Evolutionary conservation across 805 yeast species (phyloP), one percentile per base, ranked within the genome.

Genomic region (Metschnikowia dekortorum): DNA sequence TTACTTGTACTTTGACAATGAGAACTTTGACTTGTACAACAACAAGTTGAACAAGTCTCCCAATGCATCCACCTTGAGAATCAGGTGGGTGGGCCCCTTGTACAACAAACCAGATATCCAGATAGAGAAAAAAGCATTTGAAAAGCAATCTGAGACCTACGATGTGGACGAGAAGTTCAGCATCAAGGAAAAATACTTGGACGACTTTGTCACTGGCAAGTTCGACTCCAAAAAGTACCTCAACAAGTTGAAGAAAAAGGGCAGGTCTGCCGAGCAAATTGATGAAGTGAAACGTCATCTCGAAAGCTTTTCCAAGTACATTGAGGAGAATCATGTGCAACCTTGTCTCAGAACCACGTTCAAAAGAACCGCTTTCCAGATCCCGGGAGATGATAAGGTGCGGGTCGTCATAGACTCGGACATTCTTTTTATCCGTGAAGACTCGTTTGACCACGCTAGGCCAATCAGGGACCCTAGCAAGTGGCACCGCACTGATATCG

Each of bases 401-500:
- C 83, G 98, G 65, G 84, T 94, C 53, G 84, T 88, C 40, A 88
- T 92, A 55, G 98, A 92, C 69, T 85, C 95, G 13, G 94, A 94
- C 65, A 82, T 94, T 50, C 64, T 84, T 47, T 91, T 88, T 64
- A 84, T 92, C 53, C 82, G 98, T 60, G 99, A 92, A 66, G 98
- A 92, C 66, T 70, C 92, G 0, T 86, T 92, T 63, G 96, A 91
- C 67, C 70, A 76, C 41, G 83, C 82, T 55, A 80, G 91, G 59
- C 98, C 99, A 14, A 86, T 90, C 54, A 85, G 99, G 70, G 87
- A 89, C 63, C 96, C 97, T 36, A 69, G 71, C 18, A 80, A 78
- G 59, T 92, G 99, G 99, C 98, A 91, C 69, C 81, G 98, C 68
- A 74, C 83, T 42, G 98, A 94, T 66, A 82, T 92, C 49, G 99